A percentile compares a stretch with the other conserved stretches of the same genome.
phyloP scores from a whole-genome alignment of 108 stramenopile species.

The Aureococcus anophagefferens region DNA sequence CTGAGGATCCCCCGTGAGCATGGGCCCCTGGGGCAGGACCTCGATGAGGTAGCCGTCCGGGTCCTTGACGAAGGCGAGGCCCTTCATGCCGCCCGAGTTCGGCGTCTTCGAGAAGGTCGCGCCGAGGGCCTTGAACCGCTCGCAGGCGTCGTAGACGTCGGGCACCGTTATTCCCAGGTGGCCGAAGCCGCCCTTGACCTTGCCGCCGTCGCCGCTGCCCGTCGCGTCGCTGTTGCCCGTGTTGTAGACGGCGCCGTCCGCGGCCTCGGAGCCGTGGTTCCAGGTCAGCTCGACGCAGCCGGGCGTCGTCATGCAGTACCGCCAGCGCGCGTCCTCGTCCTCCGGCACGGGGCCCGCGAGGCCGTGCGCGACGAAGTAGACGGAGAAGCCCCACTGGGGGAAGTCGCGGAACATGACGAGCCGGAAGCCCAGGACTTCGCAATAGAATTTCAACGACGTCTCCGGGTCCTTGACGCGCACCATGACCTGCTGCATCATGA shows the following conservation, averaged over 20 bases:
- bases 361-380: conserved; percentile 37
- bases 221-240: conserved; percentile 46
- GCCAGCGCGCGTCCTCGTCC: conserved; percentile 21
- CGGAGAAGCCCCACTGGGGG: conserved; percentile 49
- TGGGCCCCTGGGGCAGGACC: conserved; percentile 36
- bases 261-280: conserved; percentile 40
- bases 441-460: conserved; percentile 1
- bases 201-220: conserved; percentile 33
- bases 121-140: conserved; percentile 28
- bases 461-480: conserved; percentile 5
- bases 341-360: conserved; percentile 17
- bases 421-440: conserved; percentile 36
- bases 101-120: conserved; percentile 36
- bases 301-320: conserved; percentile 39
- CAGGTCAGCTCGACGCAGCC: conserved; percentile 44
- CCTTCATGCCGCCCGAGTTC: conserved; percentile 43
- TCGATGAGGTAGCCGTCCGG: conserved; percentile 45
- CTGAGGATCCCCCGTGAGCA: no score
- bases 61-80: conserved; percentile 44
- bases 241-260: conserved; percentile 35
- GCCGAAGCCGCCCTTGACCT: conserved; percentile 36
- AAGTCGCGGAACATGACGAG: conserved; percentile 42
- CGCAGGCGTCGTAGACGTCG: conserved; percentile 39
- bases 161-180: conserved; percentile 44
- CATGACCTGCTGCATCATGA: conserved; percentile 51